These are phyloP conservation scores for Gyromitra esculenta DNA, from an alignment of 2,329 filamentous ascomycete species.

Conservation along the genomic window DNA sequence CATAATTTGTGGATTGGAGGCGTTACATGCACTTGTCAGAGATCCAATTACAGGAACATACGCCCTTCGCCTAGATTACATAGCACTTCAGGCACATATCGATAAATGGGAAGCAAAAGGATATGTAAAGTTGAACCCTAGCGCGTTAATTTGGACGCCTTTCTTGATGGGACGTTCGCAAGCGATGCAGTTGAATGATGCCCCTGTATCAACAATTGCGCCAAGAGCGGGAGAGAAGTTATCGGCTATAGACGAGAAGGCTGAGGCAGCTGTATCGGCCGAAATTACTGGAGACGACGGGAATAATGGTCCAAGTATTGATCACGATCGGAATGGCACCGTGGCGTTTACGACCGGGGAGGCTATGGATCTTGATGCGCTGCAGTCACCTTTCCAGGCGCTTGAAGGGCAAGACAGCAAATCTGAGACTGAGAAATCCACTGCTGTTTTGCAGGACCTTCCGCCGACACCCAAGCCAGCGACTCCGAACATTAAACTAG, in stretches of 20 bases:
- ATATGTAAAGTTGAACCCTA: slow-evolving; percentile 83
- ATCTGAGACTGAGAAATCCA: slow-evolving; percentile 38
- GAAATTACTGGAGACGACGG: slow-evolving; percentile 40
- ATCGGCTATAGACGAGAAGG: slow-evolving; percentile 46
- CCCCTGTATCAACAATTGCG: slow-evolving; percentile 84
- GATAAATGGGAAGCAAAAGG: slow-evolving; percentile 88
- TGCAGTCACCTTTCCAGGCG: slow-evolving; percentile 34
- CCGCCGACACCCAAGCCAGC: slow-evolving; percentile 45
- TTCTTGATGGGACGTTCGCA: slow-evolving; percentile 85
- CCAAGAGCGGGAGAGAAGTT: slow-evolving; percentile 67
- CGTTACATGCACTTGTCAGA: slow-evolving; percentile 84
- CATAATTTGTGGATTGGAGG: slow-evolving; percentile 92
- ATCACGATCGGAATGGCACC: slow-evolving; percentile 40
- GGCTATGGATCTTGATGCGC: slow-evolving; percentile 47
- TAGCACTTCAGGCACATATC: slow-evolving; percentile 87
- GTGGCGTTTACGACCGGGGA: slow-evolving; percentile 36
- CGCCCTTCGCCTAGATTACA: slow-evolving; percentile 84
- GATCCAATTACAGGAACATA: slow-evolving; percentile 90
- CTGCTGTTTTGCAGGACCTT: slow-evolving; percentile 31
- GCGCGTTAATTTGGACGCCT: slow-evolving; percentile 89
- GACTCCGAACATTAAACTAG: slow-evolving; percentile 47
- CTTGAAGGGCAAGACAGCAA: slow-evolving; percentile 42
- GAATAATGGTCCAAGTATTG: slow-evolving; percentile 34
- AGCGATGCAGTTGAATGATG: slow-evolving; percentile 76
- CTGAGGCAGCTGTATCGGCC: slow-evolving; percentile 32